Percentiles rank a stretch among this genome's conserved stretches.
These are phyloP conservation scores for Cladosporium sp. DNA, from an alignment of 2,329 filamentous ascomycete genomes.

Conservation along the genomic window DNA sequence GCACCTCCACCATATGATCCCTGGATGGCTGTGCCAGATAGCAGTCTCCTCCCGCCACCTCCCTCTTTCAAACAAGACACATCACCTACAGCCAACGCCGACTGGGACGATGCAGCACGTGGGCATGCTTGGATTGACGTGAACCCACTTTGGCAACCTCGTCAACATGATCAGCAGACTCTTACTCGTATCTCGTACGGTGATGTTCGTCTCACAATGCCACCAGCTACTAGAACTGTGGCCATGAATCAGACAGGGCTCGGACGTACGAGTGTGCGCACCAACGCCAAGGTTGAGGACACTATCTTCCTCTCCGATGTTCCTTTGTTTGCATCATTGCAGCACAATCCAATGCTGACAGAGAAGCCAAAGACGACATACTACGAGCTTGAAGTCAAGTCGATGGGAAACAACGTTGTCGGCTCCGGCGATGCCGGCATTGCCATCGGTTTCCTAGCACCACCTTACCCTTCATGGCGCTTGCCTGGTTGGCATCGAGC, in stretches of 20 bases:
- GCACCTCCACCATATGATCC: slow-evolving; percentile 60
- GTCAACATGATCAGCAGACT: slow-evolving; percentile 35
- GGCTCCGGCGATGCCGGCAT: slow-evolving; percentile 50
- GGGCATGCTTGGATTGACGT: slow-evolving; percentile 63
- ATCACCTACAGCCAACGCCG: slow-evolving; percentile 67
- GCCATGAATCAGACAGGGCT: slow-evolving; percentile 42
- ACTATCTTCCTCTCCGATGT: slow-evolving; percentile 63
- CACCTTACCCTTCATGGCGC: slow-evolving; percentile 72
- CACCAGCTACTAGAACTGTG: slow-evolving; percentile 39
- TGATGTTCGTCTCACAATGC: slow-evolving; percentile 48
- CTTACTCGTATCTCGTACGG: slow-evolving; percentile 43
- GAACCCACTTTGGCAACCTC: slow-evolving; percentile 56
- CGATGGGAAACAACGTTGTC: slow-evolving; percentile 34
- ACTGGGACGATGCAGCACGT: slow-evolving; percentile 57
- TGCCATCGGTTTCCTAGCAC: slow-evolving; percentile 66
- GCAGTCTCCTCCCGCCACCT: slow-evolving; percentile 66
- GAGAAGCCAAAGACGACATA: slow-evolving; percentile 57
- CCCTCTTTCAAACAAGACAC: slow-evolving; percentile 62
- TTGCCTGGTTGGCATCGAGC: slow-evolving; percentile 78
- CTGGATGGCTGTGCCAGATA: slow-evolving; percentile 71
- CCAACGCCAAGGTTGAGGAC: slow-evolving; percentile 48
- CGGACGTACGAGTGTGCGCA: slow-evolving; percentile 47
- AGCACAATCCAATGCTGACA: slow-evolving; percentile 54
- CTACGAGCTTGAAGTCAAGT: slow-evolving; percentile 63
- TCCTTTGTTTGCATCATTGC: slow-evolving; percentile 61